Conservation (phyloP, 345 rosid species). For the Boechera retrofracta region DNA sequence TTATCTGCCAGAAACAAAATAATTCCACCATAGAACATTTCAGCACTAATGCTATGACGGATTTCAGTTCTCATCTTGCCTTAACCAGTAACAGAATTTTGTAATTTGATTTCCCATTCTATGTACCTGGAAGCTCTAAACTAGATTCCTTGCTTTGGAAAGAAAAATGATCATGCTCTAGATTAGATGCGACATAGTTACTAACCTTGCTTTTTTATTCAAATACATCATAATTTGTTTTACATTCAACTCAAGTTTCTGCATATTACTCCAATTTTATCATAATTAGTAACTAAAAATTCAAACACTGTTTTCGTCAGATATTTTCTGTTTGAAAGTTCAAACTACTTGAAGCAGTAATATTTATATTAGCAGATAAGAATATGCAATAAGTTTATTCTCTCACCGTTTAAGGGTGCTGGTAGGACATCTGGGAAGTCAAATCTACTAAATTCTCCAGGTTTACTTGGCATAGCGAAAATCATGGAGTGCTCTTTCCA, state of each 20-base stretch:
- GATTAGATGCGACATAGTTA: conserved; percentile 14
- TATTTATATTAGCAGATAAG: not conserved
- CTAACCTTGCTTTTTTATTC: not conserved
- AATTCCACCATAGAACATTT: not conserved
- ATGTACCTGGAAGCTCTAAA: not conserved
- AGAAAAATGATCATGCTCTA: not conserved
- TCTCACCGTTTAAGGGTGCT: conserved; percentile 89
- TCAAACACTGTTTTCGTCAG: not conserved
- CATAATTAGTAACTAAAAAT: not conserved
- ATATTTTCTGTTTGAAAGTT: not conserved
- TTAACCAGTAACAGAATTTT: not conserved
- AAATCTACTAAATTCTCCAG: conserved; percentile 94
- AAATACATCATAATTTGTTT: not conserved
- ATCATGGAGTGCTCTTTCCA: conserved; percentile 99
- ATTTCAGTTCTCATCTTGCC: not conserved
- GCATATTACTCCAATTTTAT: not conserved
- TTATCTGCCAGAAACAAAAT: not conserved
- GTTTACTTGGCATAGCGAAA: conserved; percentile 96
- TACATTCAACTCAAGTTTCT: not conserved
- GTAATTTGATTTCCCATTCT: conserved; percentile 1
- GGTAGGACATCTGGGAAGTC: conserved; percentile 89
- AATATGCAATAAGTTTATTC: not conserved
- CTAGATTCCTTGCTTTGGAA: not conserved
- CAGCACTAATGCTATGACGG: not conserved
- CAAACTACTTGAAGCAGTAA: not conserved